These are phyloP conservation scores for Colletotrichum spinosum DNA, from an alignment of 2,329 filamentous ascomycete species.

Conservation along the genomic window DNA sequence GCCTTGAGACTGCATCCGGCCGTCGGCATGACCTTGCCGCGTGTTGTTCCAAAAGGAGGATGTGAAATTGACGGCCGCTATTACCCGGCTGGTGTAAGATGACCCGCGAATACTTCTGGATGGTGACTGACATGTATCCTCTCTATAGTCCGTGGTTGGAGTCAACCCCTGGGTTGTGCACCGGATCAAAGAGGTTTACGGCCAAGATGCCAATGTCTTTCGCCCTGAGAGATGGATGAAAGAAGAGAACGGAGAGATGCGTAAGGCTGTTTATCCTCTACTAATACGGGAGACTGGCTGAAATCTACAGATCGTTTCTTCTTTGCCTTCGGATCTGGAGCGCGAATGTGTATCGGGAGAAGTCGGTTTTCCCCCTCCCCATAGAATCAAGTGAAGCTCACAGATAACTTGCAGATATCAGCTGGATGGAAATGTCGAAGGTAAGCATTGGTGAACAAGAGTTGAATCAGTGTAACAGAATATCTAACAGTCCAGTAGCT, in stretches of 20 bases:
- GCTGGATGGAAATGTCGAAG: conserved; percentile 36
- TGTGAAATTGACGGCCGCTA: conserved; percentile 39
- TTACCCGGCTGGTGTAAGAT: conserved; percentile 40
- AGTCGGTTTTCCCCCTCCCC: neutral
- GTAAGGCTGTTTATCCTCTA: neutral
- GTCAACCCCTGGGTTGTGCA: conserved; percentile 45
- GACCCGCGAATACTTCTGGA: too few species aligned
- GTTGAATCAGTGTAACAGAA: too few species aligned
- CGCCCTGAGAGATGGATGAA: conserved; percentile 31
- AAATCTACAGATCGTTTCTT: conserved; percentile 16
- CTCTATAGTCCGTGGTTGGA: conserved; percentile 36
- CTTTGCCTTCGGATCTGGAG: conserved; percentile 20
- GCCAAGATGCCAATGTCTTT: conserved; percentile 26
- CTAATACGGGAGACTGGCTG: neutral
- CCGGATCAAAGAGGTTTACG: conserved; percentile 17
- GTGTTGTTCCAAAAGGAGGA: conserved; percentile 20
- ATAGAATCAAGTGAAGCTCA: neutral
- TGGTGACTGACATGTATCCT: too few species aligned
- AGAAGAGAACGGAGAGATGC: conserved; percentile 19
- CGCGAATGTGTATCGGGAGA: conserved; percentile 12
- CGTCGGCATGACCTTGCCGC: conserved; percentile 29
- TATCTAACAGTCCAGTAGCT: neutral
- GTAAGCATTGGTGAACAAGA: neutral
- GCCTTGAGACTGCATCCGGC: conserved; percentile 19
- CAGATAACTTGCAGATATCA: conserved; percentile 13